A percentile compares a stretch with the other conserved stretches of the same genome.
phyloP scores from a whole-genome alignment of 176 grass and related monocot species.

The Ensete ventricosum region DNA sequence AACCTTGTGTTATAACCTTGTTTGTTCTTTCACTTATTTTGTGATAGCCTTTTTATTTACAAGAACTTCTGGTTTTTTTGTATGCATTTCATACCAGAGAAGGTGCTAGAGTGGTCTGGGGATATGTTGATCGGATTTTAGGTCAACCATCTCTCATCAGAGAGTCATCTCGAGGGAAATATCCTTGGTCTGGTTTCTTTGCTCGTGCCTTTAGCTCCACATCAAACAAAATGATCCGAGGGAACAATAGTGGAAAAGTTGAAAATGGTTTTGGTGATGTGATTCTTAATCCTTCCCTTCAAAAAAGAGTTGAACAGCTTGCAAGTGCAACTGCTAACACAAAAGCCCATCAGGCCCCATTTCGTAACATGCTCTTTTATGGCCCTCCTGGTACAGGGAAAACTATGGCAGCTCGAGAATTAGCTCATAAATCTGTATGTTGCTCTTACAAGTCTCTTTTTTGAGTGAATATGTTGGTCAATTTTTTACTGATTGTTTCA shows the following conservation, averaged over 20 bases:
- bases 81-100: slow-evolving; percentile 44
- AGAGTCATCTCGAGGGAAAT: slow-evolving; percentile 88
- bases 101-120: slow-evolving; percentile 95
- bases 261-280: slow-evolving; percentile 93
- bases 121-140: slow-evolving; percentile 94
- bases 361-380: slow-evolving; percentile 98
- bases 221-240: slow-evolving; percentile 53
- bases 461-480: neutral
- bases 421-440: slow-evolving; percentile 81
- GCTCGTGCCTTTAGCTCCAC: slow-evolving; percentile 50
- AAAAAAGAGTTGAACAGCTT: slow-evolving; percentile 82
- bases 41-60: neutral
- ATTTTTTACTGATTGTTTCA: neutral
- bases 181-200: slow-evolving; percentile 73
- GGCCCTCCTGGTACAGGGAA: slow-evolving; percentile 96
- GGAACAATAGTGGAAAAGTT: slow-evolving; percentile 40
- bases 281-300: slow-evolving; percentile 90
- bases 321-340: slow-evolving; percentile 91
- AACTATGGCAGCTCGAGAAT: slow-evolving; percentile 91
- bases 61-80: neutral
- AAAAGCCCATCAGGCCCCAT: slow-evolving; percentile 93
- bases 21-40: no score
- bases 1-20: no score
- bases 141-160: slow-evolving; percentile 96
- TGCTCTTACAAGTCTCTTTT: neutral